phyloP scores from a whole-genome alignment of 345 rosid species.

The Populus ilicifolia region DNA sequence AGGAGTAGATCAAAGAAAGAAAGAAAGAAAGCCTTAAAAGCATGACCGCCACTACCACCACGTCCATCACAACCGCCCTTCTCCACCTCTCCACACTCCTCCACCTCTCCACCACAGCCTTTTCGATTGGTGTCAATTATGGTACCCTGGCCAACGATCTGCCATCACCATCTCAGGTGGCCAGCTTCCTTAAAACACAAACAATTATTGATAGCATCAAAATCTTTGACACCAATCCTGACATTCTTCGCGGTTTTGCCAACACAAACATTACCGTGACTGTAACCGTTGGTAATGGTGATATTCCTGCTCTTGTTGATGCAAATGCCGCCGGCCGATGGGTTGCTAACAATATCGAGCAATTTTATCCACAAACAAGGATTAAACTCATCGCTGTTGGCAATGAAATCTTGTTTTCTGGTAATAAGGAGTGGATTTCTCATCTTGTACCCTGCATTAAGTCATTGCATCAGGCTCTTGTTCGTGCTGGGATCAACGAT shows the following conservation, averaged over 20 bases:
- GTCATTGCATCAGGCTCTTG: conserved; percentile 49
- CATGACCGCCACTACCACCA: neutral
- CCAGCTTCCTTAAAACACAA: conserved; percentile 53
- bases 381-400: conserved; percentile 64
- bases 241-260: conserved; percentile 70
- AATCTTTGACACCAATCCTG: conserved; percentile 61
- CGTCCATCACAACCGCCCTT: neutral
- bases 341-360: conserved; percentile 51
- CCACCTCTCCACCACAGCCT: conserved; percentile 32
- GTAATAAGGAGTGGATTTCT: conserved; percentile 32
- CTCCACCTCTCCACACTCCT: conserved; percentile 33
- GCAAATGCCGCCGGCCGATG: conserved; percentile 43
- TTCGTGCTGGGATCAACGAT: conserved; percentile 46
- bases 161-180: conserved; percentile 66
- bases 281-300: conserved; percentile 53
- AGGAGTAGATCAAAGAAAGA: too few species aligned
- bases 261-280: conserved; percentile 50
- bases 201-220: conserved; percentile 66
- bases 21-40: neutral
- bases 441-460: conserved; percentile 74
- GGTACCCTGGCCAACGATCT: conserved; percentile 74
- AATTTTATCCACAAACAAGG: conserved; percentile 65
- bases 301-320: conserved; percentile 50
- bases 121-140: conserved; percentile 74
- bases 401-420: conserved; percentile 55